phyloP scores from a whole-genome alignment of 352 stramenopile species.

The Phytophthora tubulina region DNA sequence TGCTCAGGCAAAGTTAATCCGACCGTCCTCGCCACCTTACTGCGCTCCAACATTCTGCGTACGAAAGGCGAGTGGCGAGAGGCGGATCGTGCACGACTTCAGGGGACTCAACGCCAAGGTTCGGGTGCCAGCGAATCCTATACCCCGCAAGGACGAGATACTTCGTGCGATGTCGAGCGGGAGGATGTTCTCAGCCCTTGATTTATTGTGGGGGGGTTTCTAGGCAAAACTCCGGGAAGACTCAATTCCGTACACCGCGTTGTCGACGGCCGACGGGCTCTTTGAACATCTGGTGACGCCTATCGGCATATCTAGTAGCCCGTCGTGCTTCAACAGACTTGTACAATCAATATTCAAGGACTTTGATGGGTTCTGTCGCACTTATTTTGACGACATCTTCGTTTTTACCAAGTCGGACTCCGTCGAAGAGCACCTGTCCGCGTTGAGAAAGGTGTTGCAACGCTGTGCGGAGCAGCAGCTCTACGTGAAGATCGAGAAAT shows the following conservation, averaged over 20 bases:
- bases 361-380: not conserved
- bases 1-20: constrained; percentile 4
- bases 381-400: constrained; percentile 17
- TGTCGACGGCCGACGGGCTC: constrained; percentile 1
- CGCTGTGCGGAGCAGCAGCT: constrained; percentile 1
- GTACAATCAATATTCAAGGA: constrained; percentile 3
- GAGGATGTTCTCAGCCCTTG: not conserved
- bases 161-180: not conserved
- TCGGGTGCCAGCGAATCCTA: not conserved
- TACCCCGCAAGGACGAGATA: constrained; percentile 7
- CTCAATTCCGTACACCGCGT: constrained; percentile 4
- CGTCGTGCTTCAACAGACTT: constrained; percentile 6
- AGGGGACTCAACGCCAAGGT: constrained; percentile 6
- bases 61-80: not conserved
- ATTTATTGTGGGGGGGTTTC: not conserved
- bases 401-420: constrained; percentile 1
- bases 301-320: constrained; percentile 11
- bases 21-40: not conserved
- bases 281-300: constrained; percentile 4
- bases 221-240: not conserved
- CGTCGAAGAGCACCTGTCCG: constrained; percentile 4
- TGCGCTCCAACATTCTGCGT: constrained; percentile 12
- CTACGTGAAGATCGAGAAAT: constrained; percentile 18
- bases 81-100: constrained; percentile 1
- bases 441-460: constrained; percentile 2